Evolutionary conservation across 257 asterid genomes (phyloP).

Genomic region (Solanum appendiculatum): DNA sequence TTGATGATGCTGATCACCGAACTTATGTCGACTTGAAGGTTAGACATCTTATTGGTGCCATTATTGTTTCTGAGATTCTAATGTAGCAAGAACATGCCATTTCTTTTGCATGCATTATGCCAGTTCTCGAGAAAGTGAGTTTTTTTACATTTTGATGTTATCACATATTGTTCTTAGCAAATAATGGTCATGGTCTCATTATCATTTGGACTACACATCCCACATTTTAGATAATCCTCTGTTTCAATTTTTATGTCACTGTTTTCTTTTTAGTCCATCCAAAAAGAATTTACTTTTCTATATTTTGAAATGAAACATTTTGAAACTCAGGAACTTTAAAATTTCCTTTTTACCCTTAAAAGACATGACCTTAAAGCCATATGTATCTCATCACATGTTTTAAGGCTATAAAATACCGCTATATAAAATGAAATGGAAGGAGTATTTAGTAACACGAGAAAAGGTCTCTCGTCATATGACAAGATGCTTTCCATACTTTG

Average conservation of each 20-base stretch:
- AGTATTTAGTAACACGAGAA: background rate
- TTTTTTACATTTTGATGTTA: background rate
- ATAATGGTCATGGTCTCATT: background rate
- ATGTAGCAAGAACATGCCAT: background rate
- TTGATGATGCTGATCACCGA: conserved; percentile 85
- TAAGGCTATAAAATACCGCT: background rate
- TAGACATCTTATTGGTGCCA: background rate
- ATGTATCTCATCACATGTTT: background rate
- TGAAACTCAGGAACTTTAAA: background rate
- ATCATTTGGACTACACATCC: background rate
- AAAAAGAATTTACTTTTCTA: background rate
- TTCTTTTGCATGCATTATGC: background rate
- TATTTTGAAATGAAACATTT: background rate
- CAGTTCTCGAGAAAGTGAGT: background rate
- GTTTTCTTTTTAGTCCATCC: background rate
- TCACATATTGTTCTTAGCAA: background rate
- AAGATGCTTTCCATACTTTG: background rate
- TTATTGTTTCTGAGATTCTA: background rate
- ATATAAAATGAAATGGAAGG: background rate
- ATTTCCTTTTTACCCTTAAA: background rate
- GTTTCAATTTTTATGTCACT: background rate
- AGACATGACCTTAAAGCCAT: background rate
- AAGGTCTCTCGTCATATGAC: background rate
- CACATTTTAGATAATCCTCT: background rate
- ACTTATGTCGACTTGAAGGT: conserved; percentile 96